Evolutionary conservation across 768 basidiomycete species (phyloP), one percentile per base, ranked within the genome.

Genomic region (Mycena vitilis): DNA sequence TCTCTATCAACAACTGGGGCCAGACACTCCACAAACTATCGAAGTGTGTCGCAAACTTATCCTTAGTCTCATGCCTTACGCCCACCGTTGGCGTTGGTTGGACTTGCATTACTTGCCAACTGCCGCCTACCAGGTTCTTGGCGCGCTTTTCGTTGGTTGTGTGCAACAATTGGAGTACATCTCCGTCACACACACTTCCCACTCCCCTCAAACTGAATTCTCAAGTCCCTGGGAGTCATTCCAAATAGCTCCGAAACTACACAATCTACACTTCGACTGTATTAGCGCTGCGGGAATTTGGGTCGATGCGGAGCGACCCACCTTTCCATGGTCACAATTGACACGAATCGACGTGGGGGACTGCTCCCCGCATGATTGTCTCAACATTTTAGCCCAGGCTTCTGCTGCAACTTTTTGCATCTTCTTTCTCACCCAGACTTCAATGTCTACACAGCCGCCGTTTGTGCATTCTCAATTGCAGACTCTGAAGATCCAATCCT

Each of bases 321-420:
- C 22, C 5, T 65, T 65, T 15, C 48, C 56, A 0, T 58, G 64
- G 56, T 58, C 56, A 10, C 56, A 65, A 49, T 64, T 64, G 18
- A 63, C 62, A 2, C 53, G 20, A 12, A 38, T 60, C 22, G 59
- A 60, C 15, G 59, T 60, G 45, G 48, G 36, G 15, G 47, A 45
- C 44, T 60, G 59, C 22, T 60, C 59, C 20, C 13, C 47, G 1
- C 20, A 38, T 13, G 47, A 60, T 10, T 60, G 59, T 18, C 59
- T 60, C 5, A 13, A 37, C 22, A 38, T 60, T 60, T 25, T 60
- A 15, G 12, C 12, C 13, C 34, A 23, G 5, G 59, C 59, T 4
- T 49, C 37, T 5, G 13, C 59, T 4, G 59, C 59, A 15, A 15
- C 23, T 4, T 12, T 22, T 5, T 60, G 48, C 37, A 49, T 12